phyloP scores from a whole-genome alignment of 2,329 filamentous ascomycete species.

The Pseudocercospora crystallina region DNA sequence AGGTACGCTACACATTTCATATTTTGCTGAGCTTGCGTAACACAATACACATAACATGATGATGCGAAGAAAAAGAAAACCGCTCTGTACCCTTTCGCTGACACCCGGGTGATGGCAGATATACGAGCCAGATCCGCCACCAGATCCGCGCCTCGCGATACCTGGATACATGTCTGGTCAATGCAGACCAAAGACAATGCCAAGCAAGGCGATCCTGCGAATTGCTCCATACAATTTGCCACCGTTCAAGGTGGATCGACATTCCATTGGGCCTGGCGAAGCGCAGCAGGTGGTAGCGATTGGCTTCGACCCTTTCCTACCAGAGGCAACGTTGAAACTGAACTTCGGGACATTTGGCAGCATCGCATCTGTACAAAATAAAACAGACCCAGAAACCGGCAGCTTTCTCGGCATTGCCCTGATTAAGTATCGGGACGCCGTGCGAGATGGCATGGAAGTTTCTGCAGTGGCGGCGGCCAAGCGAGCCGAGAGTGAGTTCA shows the following conservation, averaged over 20 bases:
- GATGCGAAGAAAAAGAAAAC: slow-evolving; percentile 29
- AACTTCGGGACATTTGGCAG: slow-evolving; percentile 81
- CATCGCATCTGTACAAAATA: slow-evolving; percentile 86
- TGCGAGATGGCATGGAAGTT: slow-evolving; percentile 53
- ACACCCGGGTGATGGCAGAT: slow-evolving; percentile 56
- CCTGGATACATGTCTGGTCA: slow-evolving; percentile 57
- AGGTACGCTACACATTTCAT: slow-evolving; percentile 43
- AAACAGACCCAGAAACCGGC: slow-evolving; percentile 91
- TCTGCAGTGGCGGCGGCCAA: slow-evolving; percentile 79
- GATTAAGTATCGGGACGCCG: slow-evolving; percentile 79
- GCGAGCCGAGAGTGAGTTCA: slow-evolving; percentile 72
- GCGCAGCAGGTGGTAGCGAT: slow-evolving; percentile 88
- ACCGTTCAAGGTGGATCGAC: slow-evolving; percentile 79
- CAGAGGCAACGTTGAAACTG: slow-evolving; percentile 68
- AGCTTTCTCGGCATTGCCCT: slow-evolving; percentile 92
- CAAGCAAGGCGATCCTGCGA: slow-evolving; percentile 68
- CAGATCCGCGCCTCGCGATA: slow-evolving; percentile 77
- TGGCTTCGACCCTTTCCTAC: slow-evolving; percentile 90
- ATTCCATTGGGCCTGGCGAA: slow-evolving; percentile 84
- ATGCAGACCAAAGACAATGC: slow-evolving; percentile 53
- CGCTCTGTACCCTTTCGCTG: slow-evolving; percentile 43
- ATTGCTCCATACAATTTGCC: slow-evolving; percentile 76
- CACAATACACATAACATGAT: slow-evolving; percentile 36
- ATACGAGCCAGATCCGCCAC: slow-evolving; percentile 62
- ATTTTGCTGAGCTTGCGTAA: slow-evolving; percentile 40